Base-by-base conservation (phyloP, 345 rosid genomes). In the Aurinia saxatilis region DNA sequence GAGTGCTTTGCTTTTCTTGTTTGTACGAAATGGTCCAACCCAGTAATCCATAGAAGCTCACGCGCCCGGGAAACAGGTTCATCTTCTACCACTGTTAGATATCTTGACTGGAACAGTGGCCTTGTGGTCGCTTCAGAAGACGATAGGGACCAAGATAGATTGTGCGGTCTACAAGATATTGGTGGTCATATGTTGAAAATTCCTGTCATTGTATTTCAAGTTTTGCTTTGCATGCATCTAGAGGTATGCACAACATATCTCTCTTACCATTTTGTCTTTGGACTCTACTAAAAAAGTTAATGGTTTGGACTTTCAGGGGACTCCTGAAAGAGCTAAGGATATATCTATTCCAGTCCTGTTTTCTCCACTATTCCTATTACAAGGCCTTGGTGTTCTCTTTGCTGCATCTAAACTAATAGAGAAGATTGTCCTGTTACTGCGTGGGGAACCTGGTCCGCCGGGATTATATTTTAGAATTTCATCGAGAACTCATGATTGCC, bases 11-110 rank as follows among this genome's bases (percentile, higher is more conserved):
- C 97, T 46, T 93, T 84, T 72, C 88, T 93, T 56, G 97, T 93
- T 68, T 90, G 97, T 76, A 85, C 97, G 46, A 93, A 77, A 80
- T 90, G 99, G 99, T 90, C 97, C n/a, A 93, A 93, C 79, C 96
- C 97, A 58, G 78, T 76, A 58, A 93, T 93, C 67, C 99, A 93
- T 74, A 82, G 83, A 81, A 79, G 74, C 52, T 66, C 80, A 51
- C 71, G 51, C 11, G 50, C 77, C 25, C 80, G 85, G 65, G 91
- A 82, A 46, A 75, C 79, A 19, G 63, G 81, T 70, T 80, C 96
- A 37, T 85, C 97, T 46, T 84, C 88, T 18, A 62, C 81, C 42
- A 44, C 81, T 42, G n/a, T 65, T 33, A 72, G 76, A 68, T 87
- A 87, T 79, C 96, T 84, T 75, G 97, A 90, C 77, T 85, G 97